Conservation (phyloP, 2,329 filamentous ascomycete genomes). For the Dichotomopilus funicola region DNA sequence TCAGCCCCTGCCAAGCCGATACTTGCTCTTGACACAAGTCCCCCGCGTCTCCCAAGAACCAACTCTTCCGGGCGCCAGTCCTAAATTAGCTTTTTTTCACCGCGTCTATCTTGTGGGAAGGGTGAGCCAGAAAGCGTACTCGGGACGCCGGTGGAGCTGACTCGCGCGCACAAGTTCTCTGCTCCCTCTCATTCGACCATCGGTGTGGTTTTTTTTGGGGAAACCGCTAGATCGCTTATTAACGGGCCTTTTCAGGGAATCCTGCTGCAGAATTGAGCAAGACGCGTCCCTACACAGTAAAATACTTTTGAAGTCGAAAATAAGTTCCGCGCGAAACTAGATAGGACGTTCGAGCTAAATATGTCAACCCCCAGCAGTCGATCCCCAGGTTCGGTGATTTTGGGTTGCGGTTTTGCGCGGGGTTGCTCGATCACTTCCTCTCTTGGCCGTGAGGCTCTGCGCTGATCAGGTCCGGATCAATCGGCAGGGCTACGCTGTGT, state of each 20-base stretch:
- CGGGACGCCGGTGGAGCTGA: background rate
- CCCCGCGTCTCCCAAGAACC: constrained; percentile 8
- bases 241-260: constrained; percentile 1
- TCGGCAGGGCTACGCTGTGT: background rate
- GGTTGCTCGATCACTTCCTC: constrained; percentile 5
- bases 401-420: background rate
- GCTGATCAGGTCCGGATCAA: constrained; percentile 6
- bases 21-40: constrained; percentile 9
- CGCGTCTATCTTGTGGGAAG: background rate
- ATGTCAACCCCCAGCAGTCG: too few relatives aligned
- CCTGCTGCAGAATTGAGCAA: background rate
- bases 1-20: constrained; percentile 11
- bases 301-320: too few relatives aligned
- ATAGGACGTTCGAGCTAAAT: too few relatives aligned
- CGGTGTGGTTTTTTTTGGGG: background rate
- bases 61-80: constrained; percentile 1
- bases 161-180: background rate
- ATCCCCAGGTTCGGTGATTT: background rate
- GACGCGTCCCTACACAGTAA: too few relatives aligned
- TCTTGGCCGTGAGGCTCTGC: constrained; percentile 14
- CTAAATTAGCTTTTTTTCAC: background rate
- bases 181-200: background rate
- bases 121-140: background rate
- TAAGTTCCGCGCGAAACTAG: too few relatives aligned
- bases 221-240: background rate